Evolutionary conservation across 176 grass and related monocot genomes (phyloP).

Genomic region (Triticum dicoccoides): DNA sequence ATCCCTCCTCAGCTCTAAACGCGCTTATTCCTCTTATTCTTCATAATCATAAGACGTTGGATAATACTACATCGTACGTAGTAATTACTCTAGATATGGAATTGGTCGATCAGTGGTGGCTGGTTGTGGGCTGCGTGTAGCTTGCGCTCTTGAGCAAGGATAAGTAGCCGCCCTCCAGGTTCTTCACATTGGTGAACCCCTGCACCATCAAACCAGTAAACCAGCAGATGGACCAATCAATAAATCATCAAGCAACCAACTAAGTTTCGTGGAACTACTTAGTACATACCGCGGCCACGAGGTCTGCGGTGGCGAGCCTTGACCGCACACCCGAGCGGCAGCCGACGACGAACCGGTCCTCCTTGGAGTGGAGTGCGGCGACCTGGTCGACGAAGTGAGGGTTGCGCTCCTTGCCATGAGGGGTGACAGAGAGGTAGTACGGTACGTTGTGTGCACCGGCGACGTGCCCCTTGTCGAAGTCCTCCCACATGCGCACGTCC

Average conservation of each 20-base stretch:
- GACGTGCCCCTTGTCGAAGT: slow-evolving; percentile 27
- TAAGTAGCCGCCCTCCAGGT: slow-evolving; percentile 41
- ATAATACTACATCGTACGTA: no score
- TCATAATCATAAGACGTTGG: no score
- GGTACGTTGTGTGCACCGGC: slow-evolving; percentile 39
- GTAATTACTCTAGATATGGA: no score
- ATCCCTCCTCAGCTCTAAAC: no score
- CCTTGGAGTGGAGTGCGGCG: slow-evolving; percentile 8
- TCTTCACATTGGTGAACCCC: slow-evolving; percentile 39
- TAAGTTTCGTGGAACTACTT: no score
- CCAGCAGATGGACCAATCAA: not conserved
- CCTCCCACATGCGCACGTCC: slow-evolving; percentile 47
- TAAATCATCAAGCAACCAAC: no score
- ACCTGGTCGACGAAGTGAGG: slow-evolving; percentile 32
- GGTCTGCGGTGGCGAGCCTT: slow-evolving; percentile 37
- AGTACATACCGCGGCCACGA: slow-evolving; percentile 25
- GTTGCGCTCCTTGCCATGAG: slow-evolving; percentile 32
- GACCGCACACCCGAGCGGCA: slow-evolving; percentile 30
- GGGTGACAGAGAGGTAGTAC: slow-evolving; percentile 41
- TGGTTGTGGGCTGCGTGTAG: not conserved
- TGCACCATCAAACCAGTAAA: not conserved
- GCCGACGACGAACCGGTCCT: slow-evolving; percentile 24
- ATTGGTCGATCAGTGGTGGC: not conserved
- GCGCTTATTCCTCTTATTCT: no score
- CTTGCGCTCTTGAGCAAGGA: slow-evolving; percentile 21